Evolutionary conservation across 352 stramenopile genomes (phyloP).

Genomic region (Blastocystis sp.): DNA sequence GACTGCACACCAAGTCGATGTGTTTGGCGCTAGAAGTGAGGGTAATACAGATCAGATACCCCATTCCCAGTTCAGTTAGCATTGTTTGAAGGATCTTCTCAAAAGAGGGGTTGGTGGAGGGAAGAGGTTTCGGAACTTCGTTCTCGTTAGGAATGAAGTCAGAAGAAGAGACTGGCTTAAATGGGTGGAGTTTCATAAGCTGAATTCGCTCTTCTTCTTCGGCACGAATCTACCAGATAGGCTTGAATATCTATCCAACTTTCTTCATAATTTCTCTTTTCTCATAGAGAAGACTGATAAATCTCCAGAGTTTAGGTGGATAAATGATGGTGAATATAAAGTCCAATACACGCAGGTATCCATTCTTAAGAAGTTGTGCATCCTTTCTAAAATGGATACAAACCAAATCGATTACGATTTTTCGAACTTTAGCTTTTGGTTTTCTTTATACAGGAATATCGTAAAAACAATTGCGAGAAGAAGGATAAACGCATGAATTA

Average conservation of each 20-base stretch:
- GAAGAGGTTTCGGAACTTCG: not conserved
- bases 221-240: not conserved
- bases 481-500: not conserved
- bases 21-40: constrained; percentile 13
- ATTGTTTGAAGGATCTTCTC: not conserved
- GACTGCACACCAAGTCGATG: constrained; percentile 5
- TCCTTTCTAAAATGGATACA: constrained; percentile 15
- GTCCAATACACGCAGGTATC: not conserved
- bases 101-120: not conserved
- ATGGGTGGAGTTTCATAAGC: constrained; percentile 11
- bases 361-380: not conserved
- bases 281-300: constrained; percentile 33
- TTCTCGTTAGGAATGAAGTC: not conserved
- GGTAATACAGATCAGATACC: not conserved
- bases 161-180: not conserved
- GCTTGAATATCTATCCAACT: not conserved
- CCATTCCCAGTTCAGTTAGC: not conserved
- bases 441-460: constrained; percentile 12
- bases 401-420: not conserved
- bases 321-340: constrained; percentile 38
- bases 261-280: constrained; percentile 35
- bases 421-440: constrained; percentile 57
- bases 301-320: constrained; percentile 36
- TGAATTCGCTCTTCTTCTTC: constrained; percentile 34
- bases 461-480: not conserved